phyloP scores from a whole-genome alignment of 352 stramenopile species.

The Albugo candida region DNA sequence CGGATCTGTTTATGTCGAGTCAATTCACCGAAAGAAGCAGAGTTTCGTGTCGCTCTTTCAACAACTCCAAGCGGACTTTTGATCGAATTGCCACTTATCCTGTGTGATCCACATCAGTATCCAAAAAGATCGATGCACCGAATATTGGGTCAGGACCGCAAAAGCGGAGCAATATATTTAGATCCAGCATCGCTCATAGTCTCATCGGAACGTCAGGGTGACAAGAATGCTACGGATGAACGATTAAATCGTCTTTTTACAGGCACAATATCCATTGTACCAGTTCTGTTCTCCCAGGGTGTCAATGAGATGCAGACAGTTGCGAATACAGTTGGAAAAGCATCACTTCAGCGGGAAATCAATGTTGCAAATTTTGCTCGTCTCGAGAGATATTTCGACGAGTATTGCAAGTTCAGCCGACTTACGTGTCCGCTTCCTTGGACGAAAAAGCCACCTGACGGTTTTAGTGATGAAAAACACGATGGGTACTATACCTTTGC shows the following conservation, averaged over 20 bases:
- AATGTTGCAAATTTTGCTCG: constrained; percentile 48
- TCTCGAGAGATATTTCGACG: constrained; percentile 37
- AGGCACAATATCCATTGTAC: constrained; percentile 35
- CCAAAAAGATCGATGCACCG: constrained; percentile 43
- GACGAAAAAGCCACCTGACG: not conserved
- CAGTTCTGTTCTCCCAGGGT: constrained; percentile 73
- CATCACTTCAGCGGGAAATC: constrained; percentile 62
- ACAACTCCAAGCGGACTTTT: constrained; percentile 28
- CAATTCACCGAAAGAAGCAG: constrained; percentile 28
- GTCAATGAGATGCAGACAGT: constrained; percentile 90
- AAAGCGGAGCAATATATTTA: constrained; percentile 54
- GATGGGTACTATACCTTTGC: not conserved
- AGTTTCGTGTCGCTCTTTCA: constrained; percentile 54
- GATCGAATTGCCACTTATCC: constrained; percentile 59
- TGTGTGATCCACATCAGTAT: constrained; percentile 18
- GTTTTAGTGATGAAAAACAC: constrained; percentile 9
- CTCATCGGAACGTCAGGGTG: not conserved
- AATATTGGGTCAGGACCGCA: constrained; percentile 44
- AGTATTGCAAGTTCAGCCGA: not conserved
- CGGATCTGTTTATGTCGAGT: constrained; percentile 54
- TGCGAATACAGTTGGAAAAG: constrained; percentile 70
- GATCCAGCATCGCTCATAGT: constrained; percentile 17
- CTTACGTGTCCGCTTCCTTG: constrained; percentile 4
- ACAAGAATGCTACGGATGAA: constrained; percentile 3
- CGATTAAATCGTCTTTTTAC: constrained; percentile 40